phyloP scores from a whole-genome alignment of 768 basidiomycete genomes.

The Macrolepiota dolichaula region DNA sequence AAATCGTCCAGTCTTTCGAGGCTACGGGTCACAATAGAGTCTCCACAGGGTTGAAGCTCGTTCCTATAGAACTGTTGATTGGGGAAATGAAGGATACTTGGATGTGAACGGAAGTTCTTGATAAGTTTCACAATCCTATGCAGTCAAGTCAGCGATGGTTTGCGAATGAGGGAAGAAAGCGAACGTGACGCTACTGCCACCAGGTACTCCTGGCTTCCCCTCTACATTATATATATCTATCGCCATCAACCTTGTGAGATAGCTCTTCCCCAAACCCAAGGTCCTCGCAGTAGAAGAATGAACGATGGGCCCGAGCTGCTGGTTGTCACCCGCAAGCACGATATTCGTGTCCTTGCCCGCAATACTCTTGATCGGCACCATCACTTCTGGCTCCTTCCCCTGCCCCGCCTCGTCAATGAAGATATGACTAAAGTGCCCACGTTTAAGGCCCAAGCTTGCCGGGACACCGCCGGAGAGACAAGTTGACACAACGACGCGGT shows the following conservation, averaged over 20 bases:
- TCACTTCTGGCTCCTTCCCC: constrained; percentile 55
- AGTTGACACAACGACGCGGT: constrained; percentile 53
- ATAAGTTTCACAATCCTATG: constrained; percentile 54
- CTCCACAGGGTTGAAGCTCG: constrained; percentile 48
- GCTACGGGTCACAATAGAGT: constrained; percentile 35
- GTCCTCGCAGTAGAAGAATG: constrained; percentile 40
- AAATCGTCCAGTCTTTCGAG: constrained; percentile 35
- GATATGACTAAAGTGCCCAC: constrained; percentile 58
- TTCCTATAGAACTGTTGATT: constrained; percentile 55
- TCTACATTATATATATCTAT: constrained; percentile 33
- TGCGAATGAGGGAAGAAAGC: constrained; percentile 9
- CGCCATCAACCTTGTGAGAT: constrained; percentile 47
- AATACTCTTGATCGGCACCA: constrained; percentile 53
- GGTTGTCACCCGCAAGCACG: constrained; percentile 57
- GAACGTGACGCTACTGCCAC: constrained; percentile 35
- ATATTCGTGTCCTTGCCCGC: constrained; percentile 45
- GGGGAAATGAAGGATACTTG: constrained; percentile 50
- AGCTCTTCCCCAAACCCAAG: constrained; percentile 52
- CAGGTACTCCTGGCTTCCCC: constrained; percentile 11
- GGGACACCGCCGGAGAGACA: constrained; percentile 52
- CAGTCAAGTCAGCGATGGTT: neutral
- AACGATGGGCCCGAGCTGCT: constrained; percentile 60
- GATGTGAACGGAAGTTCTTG: constrained; percentile 58
- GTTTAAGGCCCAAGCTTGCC: constrained; percentile 41
- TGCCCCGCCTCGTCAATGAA: constrained; percentile 68